Conservation (phyloP, 345 rosid genomes). For the Abelmoschus esculentus region DNA sequence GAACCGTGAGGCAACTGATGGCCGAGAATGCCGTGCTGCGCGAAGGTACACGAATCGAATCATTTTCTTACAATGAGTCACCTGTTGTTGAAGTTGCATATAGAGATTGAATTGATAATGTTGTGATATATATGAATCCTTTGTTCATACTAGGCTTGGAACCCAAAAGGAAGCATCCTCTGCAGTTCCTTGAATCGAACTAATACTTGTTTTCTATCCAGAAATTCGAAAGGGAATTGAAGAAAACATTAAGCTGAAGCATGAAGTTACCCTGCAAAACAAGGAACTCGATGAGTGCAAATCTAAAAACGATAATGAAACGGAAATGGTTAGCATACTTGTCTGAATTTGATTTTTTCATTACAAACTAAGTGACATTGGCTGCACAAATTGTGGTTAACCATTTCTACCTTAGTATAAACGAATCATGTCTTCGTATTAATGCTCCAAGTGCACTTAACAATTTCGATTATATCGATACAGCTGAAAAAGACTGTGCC, state of each 20-base stretch:
- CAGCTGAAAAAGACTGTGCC: constrained; percentile 17
- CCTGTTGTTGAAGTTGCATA: not conserved
- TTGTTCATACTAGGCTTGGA: too few species aligned
- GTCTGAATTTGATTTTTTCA: not conserved
- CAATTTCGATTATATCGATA: constrained; percentile 8
- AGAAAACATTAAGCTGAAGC: constrained; percentile 2
- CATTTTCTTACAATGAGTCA: not conserved
- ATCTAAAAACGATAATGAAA: not conserved
- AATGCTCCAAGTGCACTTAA: not conserved
- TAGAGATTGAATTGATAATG: not conserved
- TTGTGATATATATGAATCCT: too few species aligned
- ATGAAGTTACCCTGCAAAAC: not conserved
- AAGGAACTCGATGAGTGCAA: constrained; percentile 12
- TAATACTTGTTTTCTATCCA: not conserved
- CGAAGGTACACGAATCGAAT: constrained; percentile 1
- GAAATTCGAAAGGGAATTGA: constrained; percentile 11
- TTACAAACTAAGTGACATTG: not conserved
- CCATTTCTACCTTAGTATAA: not conserved
- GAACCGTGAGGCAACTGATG: constrained; percentile 1
- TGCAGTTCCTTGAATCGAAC: too few species aligned
- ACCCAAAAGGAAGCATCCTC: too few species aligned
- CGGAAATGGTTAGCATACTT: not conserved
- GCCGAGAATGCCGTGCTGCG: constrained; percentile 2
- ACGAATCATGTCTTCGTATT: not conserved
- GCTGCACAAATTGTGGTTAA: not conserved